Conservation (phyloP, 441 rosid species). For the Jatropha podagrica region DNA sequence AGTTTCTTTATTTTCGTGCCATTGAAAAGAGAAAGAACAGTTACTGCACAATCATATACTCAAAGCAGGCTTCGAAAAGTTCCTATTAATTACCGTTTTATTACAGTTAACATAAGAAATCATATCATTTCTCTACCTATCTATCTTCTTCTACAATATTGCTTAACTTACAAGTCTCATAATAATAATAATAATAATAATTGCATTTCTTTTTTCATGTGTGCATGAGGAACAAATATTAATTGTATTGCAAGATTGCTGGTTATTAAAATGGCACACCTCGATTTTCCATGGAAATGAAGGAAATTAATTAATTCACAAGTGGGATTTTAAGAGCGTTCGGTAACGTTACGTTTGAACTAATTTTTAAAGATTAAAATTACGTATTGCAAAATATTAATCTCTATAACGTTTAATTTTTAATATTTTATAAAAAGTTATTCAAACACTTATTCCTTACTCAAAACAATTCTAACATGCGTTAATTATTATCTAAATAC, state of each 20-base stretch:
- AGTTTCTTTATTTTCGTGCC: no score
- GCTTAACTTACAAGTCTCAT: not conserved
- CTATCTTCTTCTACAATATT: not conserved
- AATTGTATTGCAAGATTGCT: constrained; percentile 11
- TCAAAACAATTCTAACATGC: no score
- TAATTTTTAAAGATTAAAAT: no score
- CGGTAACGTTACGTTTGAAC: not conserved
- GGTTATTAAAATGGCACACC: not conserved
- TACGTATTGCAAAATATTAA: no score
- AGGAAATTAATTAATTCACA: not conserved
- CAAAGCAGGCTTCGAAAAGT: not conserved
- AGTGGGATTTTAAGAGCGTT: not conserved
- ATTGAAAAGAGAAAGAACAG: not conserved
- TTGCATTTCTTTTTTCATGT: not conserved
- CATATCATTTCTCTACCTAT: not conserved
- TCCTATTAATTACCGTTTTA: not conserved
- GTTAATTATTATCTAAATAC: no score
- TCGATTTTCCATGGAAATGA: not conserved
- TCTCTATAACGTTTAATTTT: no score
- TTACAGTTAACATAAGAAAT: not conserved
- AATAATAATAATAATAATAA: not conserved
- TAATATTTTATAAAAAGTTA: no score
- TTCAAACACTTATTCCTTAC: no score
- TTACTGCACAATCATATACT: not conserved
- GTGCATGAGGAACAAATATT: not conserved